A percentile compares a stretch with the other conserved stretches of the same genome.
phyloP scores from a whole-genome alignment of 495 filamentous ascomycete genomes.

The Delitschia confertaspora region DNA sequence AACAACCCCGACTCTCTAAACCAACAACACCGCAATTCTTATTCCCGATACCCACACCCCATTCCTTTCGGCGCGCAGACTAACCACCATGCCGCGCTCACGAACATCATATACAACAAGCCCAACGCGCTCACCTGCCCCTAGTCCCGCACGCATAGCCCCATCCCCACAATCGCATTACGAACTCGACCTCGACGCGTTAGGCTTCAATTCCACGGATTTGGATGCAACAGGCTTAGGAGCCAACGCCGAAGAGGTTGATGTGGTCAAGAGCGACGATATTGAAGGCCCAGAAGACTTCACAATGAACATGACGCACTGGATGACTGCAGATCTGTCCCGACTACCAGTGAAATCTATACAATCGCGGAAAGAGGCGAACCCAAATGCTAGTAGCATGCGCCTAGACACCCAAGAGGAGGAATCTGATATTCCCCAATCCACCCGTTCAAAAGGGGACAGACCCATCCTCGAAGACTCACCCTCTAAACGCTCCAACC shows the following conservation, averaged over 20 bases:
- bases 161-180: slow-evolving; percentile 21
- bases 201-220: slow-evolving; percentile 18
- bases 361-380: slow-evolving; percentile 17
- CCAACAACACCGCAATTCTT: no score
- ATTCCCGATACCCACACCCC: neutral
- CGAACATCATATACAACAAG: slow-evolving; percentile 17
- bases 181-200: slow-evolving; percentile 22
- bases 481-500: neutral
- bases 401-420: slow-evolving; percentile 1
- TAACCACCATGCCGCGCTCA: slow-evolving; percentile 22
- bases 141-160: slow-evolving; percentile 8
- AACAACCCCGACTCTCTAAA: no score
- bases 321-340: slow-evolving; percentile 28
- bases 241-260: slow-evolving; percentile 9
- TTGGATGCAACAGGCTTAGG: slow-evolving; percentile 18
- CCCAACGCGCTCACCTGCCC: slow-evolving; percentile 17
- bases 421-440: neutral
- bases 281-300: slow-evolving; percentile 37
- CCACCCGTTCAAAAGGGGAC: slow-evolving; percentile 13
- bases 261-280: slow-evolving; percentile 27
- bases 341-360: slow-evolving; percentile 7
- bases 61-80: no score
- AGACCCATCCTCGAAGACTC: slow-evolving; percentile 7
- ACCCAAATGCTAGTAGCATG: slow-evolving; percentile 5
- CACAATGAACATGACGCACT: slow-evolving; percentile 34